Conservation (phyloP, 441 rosid species). For the Pelargonium citronellum region DNA sequence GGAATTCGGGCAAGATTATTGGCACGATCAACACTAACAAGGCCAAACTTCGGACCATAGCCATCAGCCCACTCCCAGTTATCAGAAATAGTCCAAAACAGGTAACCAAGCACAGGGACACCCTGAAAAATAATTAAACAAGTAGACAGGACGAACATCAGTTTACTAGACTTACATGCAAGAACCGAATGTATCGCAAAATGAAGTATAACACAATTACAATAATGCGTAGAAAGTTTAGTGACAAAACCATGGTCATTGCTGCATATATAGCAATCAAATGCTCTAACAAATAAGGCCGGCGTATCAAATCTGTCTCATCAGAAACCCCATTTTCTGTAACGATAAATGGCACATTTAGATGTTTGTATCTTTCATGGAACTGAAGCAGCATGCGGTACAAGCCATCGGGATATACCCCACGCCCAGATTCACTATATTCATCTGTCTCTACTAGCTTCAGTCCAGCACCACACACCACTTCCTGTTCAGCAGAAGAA, state of each 20-base stretch:
- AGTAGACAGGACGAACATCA: conserved; percentile 5
- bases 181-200: not conserved
- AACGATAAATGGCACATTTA: conserved; percentile 69
- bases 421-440: conserved; percentile 97
- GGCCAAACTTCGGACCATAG: conserved; percentile 97
- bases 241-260: conserved; percentile 52
- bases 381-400: conserved; percentile 65
- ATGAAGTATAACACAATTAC: conserved; percentile 10
- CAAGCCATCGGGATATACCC: conserved; percentile 90
- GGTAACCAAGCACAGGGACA: conserved; percentile 74
- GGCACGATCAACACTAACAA: conserved; percentile 81
- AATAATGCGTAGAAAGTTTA: conserved; percentile 21
- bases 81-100: conserved; percentile 94
- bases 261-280: conserved; percentile 85
- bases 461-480: conserved; percentile 65
- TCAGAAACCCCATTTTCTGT: conserved; percentile 88
- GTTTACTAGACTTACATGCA: not conserved
- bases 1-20: conserved; percentile 62
- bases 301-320: conserved; percentile 78
- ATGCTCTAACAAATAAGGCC: conserved; percentile 85
- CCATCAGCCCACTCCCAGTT: conserved; percentile 99
- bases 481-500: conserved; percentile 54
- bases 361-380: conserved; percentile 76
- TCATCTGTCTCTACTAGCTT: conserved; percentile 88
- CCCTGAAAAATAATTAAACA: conserved; percentile 44